Base-by-base conservation (phyloP, 108 stramenopile genomes). In the Nannochloropsis oceanica region DNA sequence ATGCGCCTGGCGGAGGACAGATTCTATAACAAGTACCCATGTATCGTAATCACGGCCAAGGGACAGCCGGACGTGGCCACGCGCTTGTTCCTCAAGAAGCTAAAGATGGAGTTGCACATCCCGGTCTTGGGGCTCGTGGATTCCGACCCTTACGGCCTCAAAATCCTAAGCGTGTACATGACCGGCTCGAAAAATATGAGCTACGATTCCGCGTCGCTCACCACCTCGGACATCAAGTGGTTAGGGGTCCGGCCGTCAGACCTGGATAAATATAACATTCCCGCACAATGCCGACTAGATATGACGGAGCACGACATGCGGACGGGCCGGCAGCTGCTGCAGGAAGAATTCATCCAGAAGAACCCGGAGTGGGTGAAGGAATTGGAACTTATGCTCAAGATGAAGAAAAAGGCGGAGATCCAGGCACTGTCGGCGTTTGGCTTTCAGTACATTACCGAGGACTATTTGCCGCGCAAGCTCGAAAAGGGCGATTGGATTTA, bases 301-400 rank as follows among this genome's bases (percentile, higher is more conserved):
- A 97, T 98, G 95, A 97, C 96, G 44, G 96, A 95, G 27, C 88
- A 93, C 86, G 98, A 98, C 94, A 97, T 96, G 84, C 96, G 96
- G 86, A 97, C 96, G 26, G 98, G 96, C 7, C 94, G 96, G 87
- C 94, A 95, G 81, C 89, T 98, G 79, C 85, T 98, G 44, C 92
- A 97, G 85, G 98, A 98, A 90, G 95, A 95, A 1, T 98, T 97
- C 85, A 97, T 98, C 83, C 86, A 91, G 88, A 95, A 96, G 90
- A 98, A 97, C 92, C 94, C 95, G 13, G 85, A 93, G 79, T 98
- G 98, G 98, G 93, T 94, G 91, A 95, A 94, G 85, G 98, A 98
- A 87, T 87, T 98, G 79, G 91, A 96, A 88, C 93, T 93, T 25
- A 98, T 97, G 97, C 94, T 98, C 84, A 95, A 94, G 84, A 94